Evolutionary conservation across 345 rosid species (phyloP), one percentile per base, ranked within the genome.

Genomic region (Camelina sativa): DNA sequence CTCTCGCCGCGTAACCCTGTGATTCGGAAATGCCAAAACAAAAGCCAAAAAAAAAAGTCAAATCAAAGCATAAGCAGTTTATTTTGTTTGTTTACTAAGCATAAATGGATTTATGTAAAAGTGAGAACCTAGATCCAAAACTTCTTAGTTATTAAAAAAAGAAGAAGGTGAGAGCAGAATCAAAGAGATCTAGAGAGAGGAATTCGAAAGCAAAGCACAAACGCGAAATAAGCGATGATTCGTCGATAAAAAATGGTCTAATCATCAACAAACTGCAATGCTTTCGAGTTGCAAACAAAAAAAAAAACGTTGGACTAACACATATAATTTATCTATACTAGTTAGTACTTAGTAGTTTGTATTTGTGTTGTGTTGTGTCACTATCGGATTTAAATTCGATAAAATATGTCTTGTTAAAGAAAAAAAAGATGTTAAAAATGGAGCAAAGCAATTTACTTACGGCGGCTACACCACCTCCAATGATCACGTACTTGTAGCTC

Each of bases 1-100:
- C 52, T 47, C 52, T 47, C 8, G 52, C 52, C 20, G 52, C 52
- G 4, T 47, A 47, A 47, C 52, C 52, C 52, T 47, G 52, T 47
- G 10, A 46, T n/a, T n/a, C 9, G 16, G 9, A n/a, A 46, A 44
- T 44, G 50, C 50, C 52, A 47, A 16, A 43, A 43, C 6, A 9
- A 37, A 41, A 41, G 4, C 28, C 28, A 11, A 41, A 41, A 41
- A n/a, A 12, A 41, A 43, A 13, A 43, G n/a, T 43, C 7, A 43
- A 43, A 12, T 13, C 16, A 43, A 43, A 41, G 6, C n/a, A 41
- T 41, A 41, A 41, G 12, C 47, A 40, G 5, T 38, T 38, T 38
- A 1, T 38, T 38, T 10, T 38, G 28, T 34, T 34, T 34, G 4
- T 38, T 38, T 38, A 38, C 3, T 38, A 38, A 10, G 43, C 43